Conservation (phyloP, 2,329 filamentous ascomycete genomes). For the Ilyonectria sp. region DNA sequence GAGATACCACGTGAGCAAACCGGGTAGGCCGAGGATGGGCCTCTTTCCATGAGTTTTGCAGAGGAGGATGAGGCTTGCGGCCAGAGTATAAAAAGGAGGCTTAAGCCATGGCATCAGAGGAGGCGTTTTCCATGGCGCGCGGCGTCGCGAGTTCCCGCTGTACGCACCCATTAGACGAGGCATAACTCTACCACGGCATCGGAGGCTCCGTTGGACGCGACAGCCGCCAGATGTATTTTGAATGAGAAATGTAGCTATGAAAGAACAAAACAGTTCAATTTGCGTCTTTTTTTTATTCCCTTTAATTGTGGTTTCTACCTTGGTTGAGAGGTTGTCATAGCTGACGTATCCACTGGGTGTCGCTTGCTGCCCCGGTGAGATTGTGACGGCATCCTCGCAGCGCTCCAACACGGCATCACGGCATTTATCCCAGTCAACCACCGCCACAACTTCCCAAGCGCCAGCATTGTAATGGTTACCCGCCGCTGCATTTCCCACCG, state of each 20-base stretch:
- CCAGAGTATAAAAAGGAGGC: constrained; percentile 20
- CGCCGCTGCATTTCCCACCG: neutral
- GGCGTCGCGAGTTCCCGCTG: constrained; percentile 42
- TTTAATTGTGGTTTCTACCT: neutral
- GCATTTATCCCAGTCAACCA: neutral
- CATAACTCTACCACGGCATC: neutral
- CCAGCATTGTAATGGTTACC: neutral
- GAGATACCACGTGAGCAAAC: constrained; percentile 22
- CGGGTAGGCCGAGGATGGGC: constrained; percentile 33
- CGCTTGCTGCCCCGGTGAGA: neutral
- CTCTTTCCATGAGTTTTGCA: constrained; percentile 24
- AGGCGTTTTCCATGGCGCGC: constrained; percentile 30
- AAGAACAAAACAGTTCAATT: neutral
- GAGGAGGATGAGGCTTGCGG: constrained; percentile 12
- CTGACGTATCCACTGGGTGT: neutral
- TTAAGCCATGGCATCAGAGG: constrained; percentile 39
- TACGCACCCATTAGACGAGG: constrained; percentile 16
- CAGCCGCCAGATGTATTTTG: constrained; percentile 9
- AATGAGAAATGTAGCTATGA: constrained; percentile 20
- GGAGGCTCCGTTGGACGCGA: constrained; percentile 27
- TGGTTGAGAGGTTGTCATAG: neutral
- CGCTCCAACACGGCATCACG: neutral
- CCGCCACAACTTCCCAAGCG: neutral
- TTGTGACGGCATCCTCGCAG: neutral
- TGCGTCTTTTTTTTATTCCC: neutral